Percentiles rank a stretch among this genome's conserved stretches.
These are phyloP conservation scores for Pseudophaeomoniella oleicola DNA, from an alignment of 2,329 filamentous ascomycete genomes.

Conservation along the genomic window DNA sequence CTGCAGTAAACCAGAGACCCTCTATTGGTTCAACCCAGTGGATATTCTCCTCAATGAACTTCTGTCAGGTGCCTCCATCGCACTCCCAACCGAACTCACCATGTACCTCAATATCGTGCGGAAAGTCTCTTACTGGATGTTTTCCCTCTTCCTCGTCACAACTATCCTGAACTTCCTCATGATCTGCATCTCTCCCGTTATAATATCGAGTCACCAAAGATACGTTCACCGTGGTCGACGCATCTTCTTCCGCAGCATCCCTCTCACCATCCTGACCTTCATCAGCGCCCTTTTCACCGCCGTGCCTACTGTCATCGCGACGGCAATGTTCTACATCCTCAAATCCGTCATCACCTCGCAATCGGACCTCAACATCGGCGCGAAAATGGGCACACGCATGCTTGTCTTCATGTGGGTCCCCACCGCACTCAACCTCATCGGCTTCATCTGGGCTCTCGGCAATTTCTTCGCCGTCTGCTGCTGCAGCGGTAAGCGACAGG, in stretches of 20 bases:
- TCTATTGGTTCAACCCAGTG: slow-evolving; percentile 90
- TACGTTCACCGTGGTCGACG: slow-evolving; percentile 21
- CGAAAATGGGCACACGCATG: slow-evolving; percentile 57
- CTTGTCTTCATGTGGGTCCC: slow-evolving; percentile 85
- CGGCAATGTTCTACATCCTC: slow-evolving; percentile 72
- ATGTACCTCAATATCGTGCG: slow-evolving; percentile 60
- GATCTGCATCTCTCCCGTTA: slow-evolving; percentile 48
- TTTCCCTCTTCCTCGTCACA: slow-evolving; percentile 66
- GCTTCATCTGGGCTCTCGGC: slow-evolving; percentile 58
- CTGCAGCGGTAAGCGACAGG: slow-evolving; percentile 19
- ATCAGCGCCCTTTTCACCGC: slow-evolving; percentile 52
- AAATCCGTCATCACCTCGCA: slow-evolving; percentile 55
- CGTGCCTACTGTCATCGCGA: slow-evolving; percentile 60
- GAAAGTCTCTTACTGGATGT: slow-evolving; percentile 72
- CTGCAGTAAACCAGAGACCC: slow-evolving; percentile 54
- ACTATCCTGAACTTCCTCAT: slow-evolving; percentile 57
- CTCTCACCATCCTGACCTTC: slow-evolving; percentile 54
- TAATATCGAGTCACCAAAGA: slow-evolving; percentile 18
- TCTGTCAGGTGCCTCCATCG: slow-evolving; percentile 68
- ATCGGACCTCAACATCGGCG: slow-evolving; percentile 60
- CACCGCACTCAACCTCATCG: slow-evolving; percentile 48
- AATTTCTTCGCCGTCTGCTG: slow-evolving; percentile 56
- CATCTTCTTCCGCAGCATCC: slow-evolving; percentile 39
- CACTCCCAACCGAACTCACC: slow-evolving; percentile 59
- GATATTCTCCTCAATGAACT: slow-evolving; percentile 67